Conservation (phyloP, 768 basidiomycete species). For the Tubosaeta sp. region DNA sequence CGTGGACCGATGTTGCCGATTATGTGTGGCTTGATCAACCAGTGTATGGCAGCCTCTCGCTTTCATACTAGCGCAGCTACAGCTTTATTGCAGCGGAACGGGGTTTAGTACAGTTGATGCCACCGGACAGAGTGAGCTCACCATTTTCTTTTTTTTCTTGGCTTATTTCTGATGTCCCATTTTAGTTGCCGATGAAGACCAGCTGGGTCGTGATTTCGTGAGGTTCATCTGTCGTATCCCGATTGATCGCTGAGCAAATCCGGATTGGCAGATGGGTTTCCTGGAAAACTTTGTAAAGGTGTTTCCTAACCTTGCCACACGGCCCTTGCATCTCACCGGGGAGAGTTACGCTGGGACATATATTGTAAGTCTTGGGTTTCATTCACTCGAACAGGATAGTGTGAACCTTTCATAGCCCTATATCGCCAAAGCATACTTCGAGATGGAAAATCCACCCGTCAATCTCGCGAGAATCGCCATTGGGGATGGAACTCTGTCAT, state of each 20-base stretch:
- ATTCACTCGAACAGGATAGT: not conserved
- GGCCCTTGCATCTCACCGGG: conserved; percentile 66
- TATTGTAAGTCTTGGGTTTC: conserved; percentile 43
- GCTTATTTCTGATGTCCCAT: conserved; percentile 8
- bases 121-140: conserved; percentile 50
- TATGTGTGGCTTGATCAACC: conserved; percentile 75
- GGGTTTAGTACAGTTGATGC: conserved; percentile 65
- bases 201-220: conserved; percentile 52
- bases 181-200: conserved; percentile 55
- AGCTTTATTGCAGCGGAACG: conserved; percentile 39
- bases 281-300: conserved; percentile 67
- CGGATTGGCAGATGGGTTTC: conserved; percentile 56
- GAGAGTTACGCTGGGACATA: conserved; percentile 76
- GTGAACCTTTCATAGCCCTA: conserved; percentile 54
- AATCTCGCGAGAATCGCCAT: conserved; percentile 65
- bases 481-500: conserved; percentile 60
- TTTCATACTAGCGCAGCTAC: not conserved
- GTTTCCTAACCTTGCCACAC: conserved; percentile 64
- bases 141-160: not conserved
- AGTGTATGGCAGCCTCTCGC: conserved; percentile 34
- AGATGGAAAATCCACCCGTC: conserved; percentile 58
- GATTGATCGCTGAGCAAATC: not conserved
- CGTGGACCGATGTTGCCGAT: conserved; percentile 60
- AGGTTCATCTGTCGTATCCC: conserved; percentile 16
- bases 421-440: conserved; percentile 69